Evolutionary conservation across 345 rosid genomes (phyloP), one percentile per base, ranked within the genome.

Genomic region (Excoecaria agallocha): DNA sequence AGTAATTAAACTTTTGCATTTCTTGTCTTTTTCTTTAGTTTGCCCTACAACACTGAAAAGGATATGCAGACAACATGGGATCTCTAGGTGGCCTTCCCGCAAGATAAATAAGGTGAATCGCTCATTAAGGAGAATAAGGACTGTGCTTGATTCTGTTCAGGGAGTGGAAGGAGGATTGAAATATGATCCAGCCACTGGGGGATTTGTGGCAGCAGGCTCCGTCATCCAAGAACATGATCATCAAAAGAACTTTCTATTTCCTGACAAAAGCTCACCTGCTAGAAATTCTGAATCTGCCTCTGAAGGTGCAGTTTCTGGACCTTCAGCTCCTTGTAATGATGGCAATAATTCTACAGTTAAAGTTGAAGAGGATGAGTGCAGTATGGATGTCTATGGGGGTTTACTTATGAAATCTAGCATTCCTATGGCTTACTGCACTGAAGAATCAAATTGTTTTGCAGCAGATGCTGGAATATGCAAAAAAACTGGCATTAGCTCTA

Each of bases 31-130:
- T 56, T 58, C 7, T 82, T 83, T 77, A 94, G 98, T 94, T 79
- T 92, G 98, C 84, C 97, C 97, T 17, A 94, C 98, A 25, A 94
- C 98, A 8, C 78, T 92, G 77, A 92, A 94, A 86, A 87, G 98
- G 79, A 94, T 94, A 80, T 94, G 98, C 85, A 88, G 97, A 79
- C 93, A 90, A 73, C 98, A 92, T 55, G 98, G 98, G 25, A 90
- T 94, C 69, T 85, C 85, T 39, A 90, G 98, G 77, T 94, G 98
- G 97, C 98, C 97, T 20, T 94, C 94, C 73, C 93, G 97, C 15
- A 94, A 94, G 85, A 90, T 94, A 72, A 92, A 90, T 74, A 94
- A 94, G 82, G 98, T 92, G 77, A 94, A 89, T 68, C 82, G 96
- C 59, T 92, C 97, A 0, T 72, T 94, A 61, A 84, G 65, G 81